Evolutionary conservation across 2,329 filamentous ascomycete genomes (phyloP).

Genomic region (Diaporthe sp.): DNA sequence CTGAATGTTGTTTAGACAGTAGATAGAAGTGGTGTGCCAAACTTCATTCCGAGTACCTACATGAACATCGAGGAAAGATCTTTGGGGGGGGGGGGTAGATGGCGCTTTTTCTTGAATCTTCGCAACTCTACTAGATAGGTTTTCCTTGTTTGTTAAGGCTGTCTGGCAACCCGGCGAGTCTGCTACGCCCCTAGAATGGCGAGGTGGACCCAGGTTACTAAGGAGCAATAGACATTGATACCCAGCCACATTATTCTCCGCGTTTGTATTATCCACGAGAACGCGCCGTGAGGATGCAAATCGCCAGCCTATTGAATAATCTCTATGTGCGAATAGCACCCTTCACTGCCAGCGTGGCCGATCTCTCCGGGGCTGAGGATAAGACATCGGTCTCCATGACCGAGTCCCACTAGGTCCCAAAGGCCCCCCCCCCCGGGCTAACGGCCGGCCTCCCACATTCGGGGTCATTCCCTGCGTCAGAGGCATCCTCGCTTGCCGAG

Average conservation of each 20-base stretch:
- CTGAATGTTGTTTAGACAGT: slow-evolving; percentile 56
- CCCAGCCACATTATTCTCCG: not conserved
- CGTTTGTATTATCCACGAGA: not conserved
- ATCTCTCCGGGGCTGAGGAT: not conserved
- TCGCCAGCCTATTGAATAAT: not conserved
- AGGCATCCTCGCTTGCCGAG: not conserved
- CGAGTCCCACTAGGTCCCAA: not conserved
- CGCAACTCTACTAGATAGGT: not conserved
- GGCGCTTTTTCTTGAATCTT: not conserved
- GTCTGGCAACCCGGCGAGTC: not conserved
- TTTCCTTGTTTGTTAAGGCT: slow-evolving; percentile 8
- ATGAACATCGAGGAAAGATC: not conserved
- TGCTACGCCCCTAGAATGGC: not conserved
- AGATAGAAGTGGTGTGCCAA: not conserved
- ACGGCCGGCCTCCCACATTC: not conserved
- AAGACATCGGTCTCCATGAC: slow-evolving; percentile 5
- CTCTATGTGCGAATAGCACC: not conserved
- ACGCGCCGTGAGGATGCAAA: not conserved
- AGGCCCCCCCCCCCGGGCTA: not conserved
- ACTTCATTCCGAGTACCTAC: not conserved
- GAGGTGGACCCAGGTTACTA: not conserved
- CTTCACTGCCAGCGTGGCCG: not conserved
- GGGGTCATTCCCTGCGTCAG: not conserved
- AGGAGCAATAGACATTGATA: slow-evolving; percentile 18
- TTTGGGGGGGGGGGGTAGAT: not conserved